Base-by-base conservation (phyloP, 805 yeast species). In the Maudiozyma barnettii region DNA sequence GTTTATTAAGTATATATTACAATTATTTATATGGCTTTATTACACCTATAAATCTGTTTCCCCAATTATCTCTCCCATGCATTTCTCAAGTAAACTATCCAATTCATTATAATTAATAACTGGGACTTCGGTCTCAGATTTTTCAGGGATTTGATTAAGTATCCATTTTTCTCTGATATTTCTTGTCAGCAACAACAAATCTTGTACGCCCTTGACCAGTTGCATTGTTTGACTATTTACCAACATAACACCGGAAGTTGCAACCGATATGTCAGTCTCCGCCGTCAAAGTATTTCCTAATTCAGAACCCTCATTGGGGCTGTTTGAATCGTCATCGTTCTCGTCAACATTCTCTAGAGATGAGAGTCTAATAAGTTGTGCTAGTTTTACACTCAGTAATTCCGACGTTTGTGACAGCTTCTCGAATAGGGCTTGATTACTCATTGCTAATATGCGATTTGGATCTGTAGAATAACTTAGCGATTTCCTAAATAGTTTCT, bases 81-180 rank as follows among this genome's bases (percentile, higher is more conserved):
- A 57, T 9, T 49, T 41, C 20, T 58, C 59, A 31, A 63, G 43
- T 37, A 63, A 40, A 1, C 45, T 14, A 19, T 52, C 51, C 37
- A 59, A 49, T 18, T 58, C 51, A 5, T 51, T 47, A 26, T 57
- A 44, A 26, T 57, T 54, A 19, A 53, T 44, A 5, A 44, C 47
- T 22, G 39, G 43, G n/a, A 21, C 43, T 6, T 41, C 36, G 8
- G 37, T 39, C 4, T 43, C 36, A 8, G 44, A 44, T 35, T 52
- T 49, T 20, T 58, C 58, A 2, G 66, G 64, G 10, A 60, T 58
- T 44, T 61, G 65, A 43, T 54, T 59, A 47, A 65, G 43, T 36
- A 64, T 45, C 69, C 69, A 65, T 37, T 58, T 62, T 49, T 65
- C 69, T 30, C 65, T 56, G 26, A 65, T 57, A 20, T 48, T 52